A percentile compares a stretch with the other conserved stretches of the same genome.
phyloP scores from a whole-genome alignment of 768 basidiomycete genomes.

The Infundibulicybe gibba region DNA sequence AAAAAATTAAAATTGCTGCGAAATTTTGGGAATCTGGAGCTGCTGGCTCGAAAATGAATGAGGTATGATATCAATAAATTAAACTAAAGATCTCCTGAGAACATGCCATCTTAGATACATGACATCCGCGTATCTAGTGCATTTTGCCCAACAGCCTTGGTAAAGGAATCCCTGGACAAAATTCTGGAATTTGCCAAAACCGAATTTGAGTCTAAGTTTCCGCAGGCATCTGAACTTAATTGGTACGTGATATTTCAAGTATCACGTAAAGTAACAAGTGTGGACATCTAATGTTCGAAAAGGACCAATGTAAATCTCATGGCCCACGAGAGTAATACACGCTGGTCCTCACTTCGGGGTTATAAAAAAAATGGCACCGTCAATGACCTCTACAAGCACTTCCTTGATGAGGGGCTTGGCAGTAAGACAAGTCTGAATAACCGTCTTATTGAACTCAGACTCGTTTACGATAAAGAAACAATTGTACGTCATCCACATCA shows the following conservation, averaged over 20 bases:
- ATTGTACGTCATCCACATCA: not conserved
- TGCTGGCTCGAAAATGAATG: too few species aligned
- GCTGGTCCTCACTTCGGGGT: conserved; percentile 4
- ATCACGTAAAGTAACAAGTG: too few species aligned
- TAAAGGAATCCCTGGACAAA: not conserved
- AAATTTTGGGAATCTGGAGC: too few species aligned
- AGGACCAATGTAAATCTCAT: conserved; percentile 6
- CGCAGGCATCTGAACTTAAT: not conserved
- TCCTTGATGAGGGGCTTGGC: conserved; percentile 3
- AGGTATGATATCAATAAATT: too few species aligned
- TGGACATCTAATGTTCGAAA: not conserved
- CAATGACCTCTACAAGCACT: conserved; percentile 1
- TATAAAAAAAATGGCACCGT: not conserved
- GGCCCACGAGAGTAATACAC: conserved; percentile 6
- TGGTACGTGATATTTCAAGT: conserved; percentile 1
- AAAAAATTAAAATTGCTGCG: too few species aligned
- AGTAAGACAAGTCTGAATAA: not conserved
- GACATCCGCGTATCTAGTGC: not conserved
- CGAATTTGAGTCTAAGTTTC: not conserved
- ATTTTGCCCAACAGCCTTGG: not conserved
- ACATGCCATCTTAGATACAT: too few species aligned
- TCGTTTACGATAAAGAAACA: not conserved
- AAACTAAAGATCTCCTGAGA: too few species aligned
- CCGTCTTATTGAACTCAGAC: not conserved
- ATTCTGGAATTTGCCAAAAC: not conserved